Conservation (phyloP, 2,329 filamentous ascomycete genomes). For the Geosmithia flava region DNA sequence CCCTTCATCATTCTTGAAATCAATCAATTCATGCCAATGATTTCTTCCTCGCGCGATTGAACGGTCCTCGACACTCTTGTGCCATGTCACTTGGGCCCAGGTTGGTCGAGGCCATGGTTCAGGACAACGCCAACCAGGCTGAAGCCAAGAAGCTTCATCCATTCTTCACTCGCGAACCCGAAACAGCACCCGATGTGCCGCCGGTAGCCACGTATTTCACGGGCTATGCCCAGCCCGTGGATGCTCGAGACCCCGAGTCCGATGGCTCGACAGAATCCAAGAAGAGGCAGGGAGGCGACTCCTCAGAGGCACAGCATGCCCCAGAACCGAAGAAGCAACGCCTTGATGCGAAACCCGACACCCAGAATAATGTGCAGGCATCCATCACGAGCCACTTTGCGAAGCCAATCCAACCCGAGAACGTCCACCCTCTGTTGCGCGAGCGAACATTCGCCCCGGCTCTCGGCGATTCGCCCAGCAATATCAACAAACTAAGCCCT, state of each 20-base stretch:
- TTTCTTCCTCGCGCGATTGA: neutral
- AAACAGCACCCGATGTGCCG: neutral
- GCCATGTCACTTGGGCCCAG: conserved; percentile 26
- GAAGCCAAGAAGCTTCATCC: conserved; percentile 37
- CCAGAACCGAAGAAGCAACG: conserved; percentile 13
- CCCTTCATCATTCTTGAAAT: neutral
- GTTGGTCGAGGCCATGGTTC: conserved; percentile 30
- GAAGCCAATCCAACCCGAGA: conserved; percentile 1
- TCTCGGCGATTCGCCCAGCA: conserved; percentile 5
- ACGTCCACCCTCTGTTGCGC: neutral
- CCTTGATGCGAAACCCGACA: neutral
- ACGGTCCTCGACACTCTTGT: neutral
- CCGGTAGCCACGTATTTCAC: neutral
- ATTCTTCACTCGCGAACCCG: conserved; percentile 30
- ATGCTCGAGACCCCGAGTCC: conserved; percentile 8
- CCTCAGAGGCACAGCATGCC: conserved; percentile 9
- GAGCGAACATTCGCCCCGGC: conserved; percentile 6
- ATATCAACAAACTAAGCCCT: neutral
- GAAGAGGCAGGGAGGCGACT: conserved; percentile 30
- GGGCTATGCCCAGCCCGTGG: neutral
- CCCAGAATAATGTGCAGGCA: neutral
- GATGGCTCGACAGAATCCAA: conserved; percentile 17
- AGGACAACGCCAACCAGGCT: conserved; percentile 4
- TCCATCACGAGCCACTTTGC: conserved; percentile 6
- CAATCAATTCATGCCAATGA: neutral